A percentile compares a stretch with the other conserved stretches of the same genome.
These are phyloP conservation scores for Albugo laibachii DNA, from an alignment of 352 stramenopile genomes.

Conservation along the genomic window DNA sequence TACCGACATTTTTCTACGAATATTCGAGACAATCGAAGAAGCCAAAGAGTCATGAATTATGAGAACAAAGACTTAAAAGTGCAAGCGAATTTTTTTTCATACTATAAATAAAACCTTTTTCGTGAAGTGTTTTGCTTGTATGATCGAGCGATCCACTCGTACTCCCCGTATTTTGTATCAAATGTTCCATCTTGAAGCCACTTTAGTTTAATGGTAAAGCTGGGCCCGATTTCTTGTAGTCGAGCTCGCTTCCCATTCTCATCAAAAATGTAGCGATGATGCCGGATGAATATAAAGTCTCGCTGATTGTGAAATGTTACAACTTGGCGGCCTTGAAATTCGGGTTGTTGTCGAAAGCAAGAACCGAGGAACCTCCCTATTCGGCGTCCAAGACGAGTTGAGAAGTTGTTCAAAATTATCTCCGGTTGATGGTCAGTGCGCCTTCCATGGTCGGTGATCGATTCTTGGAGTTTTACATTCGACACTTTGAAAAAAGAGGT, in stretches of 20 bases:
- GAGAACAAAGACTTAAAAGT: too few relatives aligned
- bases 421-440: slow-evolving; percentile 89
- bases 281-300: slow-evolving; percentile 98
- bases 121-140: slow-evolving; percentile 97
- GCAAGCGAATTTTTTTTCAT: too few relatives aligned
- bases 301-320: slow-evolving; percentile 99
- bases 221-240: slow-evolving; percentile 95
- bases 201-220: slow-evolving; percentile 97
- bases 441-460: slow-evolving; percentile 88
- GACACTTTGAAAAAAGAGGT: slow-evolving; percentile 99
- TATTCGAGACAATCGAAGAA: slow-evolving; percentile 46
- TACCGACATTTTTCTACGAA: slow-evolving; percentile 79
- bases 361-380: slow-evolving; percentile 95
- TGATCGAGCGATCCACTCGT: slow-evolving; percentile 99
- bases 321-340: slow-evolving; percentile 95
- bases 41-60: slow-evolving; percentile 6
- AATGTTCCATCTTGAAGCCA: slow-evolving; percentile 98
- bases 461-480: slow-evolving; percentile 88
- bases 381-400: slow-evolving; percentile 92
- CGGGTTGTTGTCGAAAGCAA: slow-evolving; percentile 91
- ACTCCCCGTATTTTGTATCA: slow-evolving; percentile 98
- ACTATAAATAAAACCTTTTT: slow-evolving; percentile 94
- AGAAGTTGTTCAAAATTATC: slow-evolving; percentile 99
- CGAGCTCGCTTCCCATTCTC: slow-evolving; percentile 86
- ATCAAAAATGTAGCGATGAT: slow-evolving; percentile 97